Evolutionary conservation across 805 yeast genomes (phyloP), one percentile per base, ranked within the genome.

Genomic region (Wickerhamiella kazuoi): DNA sequence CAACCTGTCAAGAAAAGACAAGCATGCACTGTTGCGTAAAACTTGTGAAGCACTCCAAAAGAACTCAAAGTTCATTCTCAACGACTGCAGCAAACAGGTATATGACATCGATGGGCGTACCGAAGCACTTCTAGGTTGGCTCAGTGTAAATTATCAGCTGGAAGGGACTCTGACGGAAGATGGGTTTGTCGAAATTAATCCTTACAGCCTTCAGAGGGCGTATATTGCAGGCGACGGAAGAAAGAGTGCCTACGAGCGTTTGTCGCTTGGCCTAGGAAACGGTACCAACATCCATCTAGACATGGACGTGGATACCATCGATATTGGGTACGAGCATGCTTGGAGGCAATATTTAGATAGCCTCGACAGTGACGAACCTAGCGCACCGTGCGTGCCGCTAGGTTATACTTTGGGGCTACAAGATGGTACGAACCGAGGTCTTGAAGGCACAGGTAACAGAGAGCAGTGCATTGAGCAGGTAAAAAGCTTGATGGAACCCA

Each of bases 111-210:
- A 71, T 42, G 83, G 82, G 0, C 78, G 74, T 44, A 55, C 64
- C 3, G 83, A 77, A 51, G 83, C 82, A 0, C 44, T 76, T 11
- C 73, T 72, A 46, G 75, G 77, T 2, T 77, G 83, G 83, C 55
- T 76, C 7, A 67, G 79, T 0, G 52, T 75, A 20, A 77, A 76
- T 50, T 72, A 71, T 38, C 51, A 72, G 44, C 60, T 68, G 26
- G 68, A 63, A 39, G 26, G 26, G 6, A 23, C 6, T 6, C 6
- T 23, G 26, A 6, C 9, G 6, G 9, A 6, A 23, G 26, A 23
- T 7, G 71, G 70, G 15, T 16, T 32, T 7, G n/a, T 42, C 17
- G 4, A 60, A 13, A 38, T 45, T 17, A 28, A 38, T 3, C 18
- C 36, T 16, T 32, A 36, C 16, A 36, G 41, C 7, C 15, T 36